Conservation (phyloP, 2,329 filamentous ascomycete genomes). For the Colletotrichum sp. region DNA sequence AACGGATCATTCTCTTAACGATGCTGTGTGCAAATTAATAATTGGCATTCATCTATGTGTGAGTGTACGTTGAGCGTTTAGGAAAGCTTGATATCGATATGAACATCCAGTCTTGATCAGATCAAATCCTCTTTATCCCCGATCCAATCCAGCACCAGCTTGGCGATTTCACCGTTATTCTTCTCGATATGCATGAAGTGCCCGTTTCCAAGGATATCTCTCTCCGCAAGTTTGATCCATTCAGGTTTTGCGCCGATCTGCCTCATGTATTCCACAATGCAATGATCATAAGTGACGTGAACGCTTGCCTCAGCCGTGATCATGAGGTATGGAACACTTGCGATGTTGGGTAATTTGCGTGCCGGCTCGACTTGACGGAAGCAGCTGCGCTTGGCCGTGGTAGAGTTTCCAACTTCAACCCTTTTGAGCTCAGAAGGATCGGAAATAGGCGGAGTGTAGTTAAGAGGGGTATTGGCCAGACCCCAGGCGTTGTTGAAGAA, state of each 20-base stretch:
- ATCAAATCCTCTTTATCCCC: not conserved
- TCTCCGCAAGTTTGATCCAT: slow-evolving; percentile 46
- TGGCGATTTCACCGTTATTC: slow-evolving; percentile 51
- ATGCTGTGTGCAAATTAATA: not conserved
- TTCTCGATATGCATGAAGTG: slow-evolving; percentile 60
- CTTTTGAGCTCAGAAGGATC: slow-evolving; percentile 2
- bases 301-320: slow-evolving; percentile 57
- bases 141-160: slow-evolving; percentile 42
- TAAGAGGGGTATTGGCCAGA: slow-evolving; percentile 44
- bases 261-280: slow-evolving; percentile 53
- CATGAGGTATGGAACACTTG: slow-evolving; percentile 50
- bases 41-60: not conserved
- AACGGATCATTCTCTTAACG: not conserved
- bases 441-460: slow-evolving; percentile 40
- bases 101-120: not conserved
- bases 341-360: slow-evolving; percentile 52
- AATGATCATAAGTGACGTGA: slow-evolving; percentile 60
- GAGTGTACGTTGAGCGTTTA: not conserved
- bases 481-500: slow-evolving; percentile 37
- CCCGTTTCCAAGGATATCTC: slow-evolving; percentile 56
- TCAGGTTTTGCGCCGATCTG: slow-evolving; percentile 54
- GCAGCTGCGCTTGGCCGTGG: not conserved
- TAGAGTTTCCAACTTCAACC: slow-evolving; percentile 9
- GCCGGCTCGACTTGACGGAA: slow-evolving; percentile 1
- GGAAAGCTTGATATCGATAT: not conserved